Evolutionary conservation across 1,139 yeast species (phyloP).

Genomic region (Suhomyces coccinellae): DNA sequence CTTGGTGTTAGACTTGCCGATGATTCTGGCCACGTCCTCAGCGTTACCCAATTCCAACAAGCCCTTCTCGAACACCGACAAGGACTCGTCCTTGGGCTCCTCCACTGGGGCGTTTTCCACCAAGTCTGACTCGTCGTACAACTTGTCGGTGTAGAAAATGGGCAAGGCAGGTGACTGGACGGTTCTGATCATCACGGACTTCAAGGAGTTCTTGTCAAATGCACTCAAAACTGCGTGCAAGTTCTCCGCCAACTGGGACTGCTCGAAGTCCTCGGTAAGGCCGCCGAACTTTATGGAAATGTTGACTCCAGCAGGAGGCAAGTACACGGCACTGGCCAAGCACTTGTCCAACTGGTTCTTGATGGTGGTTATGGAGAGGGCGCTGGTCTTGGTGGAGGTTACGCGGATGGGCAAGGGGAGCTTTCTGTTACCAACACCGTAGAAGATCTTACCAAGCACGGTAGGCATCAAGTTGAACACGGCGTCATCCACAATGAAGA

Average conservation of each 20-base stretch:
- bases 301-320: slow-evolving; percentile 75
- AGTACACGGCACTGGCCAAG: slow-evolving; percentile 58
- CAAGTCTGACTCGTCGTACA: slow-evolving; percentile 44
- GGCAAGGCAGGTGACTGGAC: slow-evolving; percentile 81
- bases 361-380: slow-evolving; percentile 57
- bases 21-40: slow-evolving; percentile 55
- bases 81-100: slow-evolving; percentile 31
- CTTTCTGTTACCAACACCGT: slow-evolving; percentile 52
- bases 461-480: slow-evolving; percentile 79
- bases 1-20: slow-evolving; percentile 32
- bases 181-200: slow-evolving; percentile 70
- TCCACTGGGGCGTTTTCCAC: slow-evolving; percentile 20
- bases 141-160: slow-evolving; percentile 63
- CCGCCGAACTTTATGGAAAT: slow-evolving; percentile 69
- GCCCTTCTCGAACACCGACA: slow-evolving; percentile 69
- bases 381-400: slow-evolving; percentile 35
- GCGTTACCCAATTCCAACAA: slow-evolving; percentile 78
- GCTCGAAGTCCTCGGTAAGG: slow-evolving; percentile 34
- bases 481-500: slow-evolving; percentile 83
- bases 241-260: slow-evolving; percentile 49
- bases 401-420: slow-evolving; percentile 72
- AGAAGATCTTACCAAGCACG: slow-evolving; percentile 77
- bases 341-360: slow-evolving; percentile 60
- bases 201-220: slow-evolving; percentile 47
- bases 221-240: slow-evolving; percentile 54